These are phyloP conservation scores for Taiozyma sp. DNA, from an alignment of 1,139 yeast species.

Conservation along the genomic window DNA sequence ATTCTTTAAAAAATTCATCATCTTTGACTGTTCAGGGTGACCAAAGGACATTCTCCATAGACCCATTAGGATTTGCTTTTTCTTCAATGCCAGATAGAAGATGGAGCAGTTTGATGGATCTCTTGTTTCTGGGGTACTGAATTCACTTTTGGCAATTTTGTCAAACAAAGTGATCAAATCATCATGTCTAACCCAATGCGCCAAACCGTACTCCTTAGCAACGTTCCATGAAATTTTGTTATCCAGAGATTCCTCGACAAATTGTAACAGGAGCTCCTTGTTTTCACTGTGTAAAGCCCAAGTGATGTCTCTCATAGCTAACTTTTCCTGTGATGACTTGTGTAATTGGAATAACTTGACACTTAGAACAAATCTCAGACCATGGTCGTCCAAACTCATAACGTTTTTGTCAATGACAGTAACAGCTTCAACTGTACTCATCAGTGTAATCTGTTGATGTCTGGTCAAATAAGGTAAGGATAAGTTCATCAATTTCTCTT, in stretches of 20 bases:
- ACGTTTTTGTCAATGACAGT: conserved; percentile 46
- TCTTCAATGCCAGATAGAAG: conserved; percentile 71
- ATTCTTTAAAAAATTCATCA: conserved; percentile 68
- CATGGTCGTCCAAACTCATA: conserved; percentile 63
- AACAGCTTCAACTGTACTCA: conserved; percentile 63
- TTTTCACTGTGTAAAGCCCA: conserved; percentile 89
- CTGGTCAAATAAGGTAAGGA: conserved; percentile 80
- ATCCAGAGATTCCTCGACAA: conserved; percentile 45
- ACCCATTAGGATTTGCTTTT: conserved; percentile 72
- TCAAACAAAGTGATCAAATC: conserved; percentile 56
- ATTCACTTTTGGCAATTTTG: conserved; percentile 64
- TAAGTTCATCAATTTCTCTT: conserved; percentile 56
- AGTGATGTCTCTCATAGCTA: conserved; percentile 75
- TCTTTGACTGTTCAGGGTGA: conserved; percentile 79
- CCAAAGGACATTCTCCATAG: conserved; percentile 78
- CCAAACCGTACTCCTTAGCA: conserved; percentile 57
- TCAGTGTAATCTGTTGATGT: conserved; percentile 85
- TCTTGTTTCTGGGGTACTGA: conserved; percentile 36
- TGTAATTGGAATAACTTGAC: conserved; percentile 64
- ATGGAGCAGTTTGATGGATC: conserved; percentile 77
- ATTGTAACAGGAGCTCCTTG: conserved; percentile 57
- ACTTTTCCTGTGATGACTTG: conserved; percentile 37
- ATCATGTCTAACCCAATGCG: conserved; percentile 66
- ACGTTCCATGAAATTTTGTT: conserved; percentile 51
- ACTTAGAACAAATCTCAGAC: conserved; percentile 68